phyloP scores from a whole-genome alignment of 192 early-diverging fungal genomes.

The Coemansia sp. region DNA sequence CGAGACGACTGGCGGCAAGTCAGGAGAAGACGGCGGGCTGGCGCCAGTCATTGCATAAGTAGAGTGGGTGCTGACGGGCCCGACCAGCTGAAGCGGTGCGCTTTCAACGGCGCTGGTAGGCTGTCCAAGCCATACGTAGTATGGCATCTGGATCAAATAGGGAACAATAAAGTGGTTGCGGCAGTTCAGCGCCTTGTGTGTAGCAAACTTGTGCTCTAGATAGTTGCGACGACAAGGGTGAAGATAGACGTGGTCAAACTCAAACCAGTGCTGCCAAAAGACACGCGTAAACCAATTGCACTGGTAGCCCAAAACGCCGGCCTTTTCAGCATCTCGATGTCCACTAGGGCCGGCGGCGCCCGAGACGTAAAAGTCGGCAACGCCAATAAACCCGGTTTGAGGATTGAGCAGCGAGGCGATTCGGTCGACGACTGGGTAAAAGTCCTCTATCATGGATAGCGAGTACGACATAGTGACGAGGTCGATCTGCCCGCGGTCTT shows the following conservation, averaged over 20 bases:
- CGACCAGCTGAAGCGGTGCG: neutral
- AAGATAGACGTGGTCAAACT: slow-evolving; percentile 79
- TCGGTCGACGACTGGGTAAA: slow-evolving; percentile 68
- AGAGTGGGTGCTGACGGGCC: neutral
- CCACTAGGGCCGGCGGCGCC: neutral
- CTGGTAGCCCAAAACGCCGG: slow-evolving; percentile 61
- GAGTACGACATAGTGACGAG: slow-evolving; percentile 88
- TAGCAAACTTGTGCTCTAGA: slow-evolving; percentile 78
- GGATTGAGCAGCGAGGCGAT: slow-evolving; percentile 60
- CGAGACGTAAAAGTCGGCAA: slow-evolving; percentile 81
- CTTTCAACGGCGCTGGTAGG: slow-evolving; percentile 11
- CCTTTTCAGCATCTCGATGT: slow-evolving; percentile 3
- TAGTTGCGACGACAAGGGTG: slow-evolving; percentile 78
- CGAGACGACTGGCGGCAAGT: neutral
- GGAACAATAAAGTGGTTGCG: slow-evolving; percentile 75
- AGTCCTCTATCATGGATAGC: slow-evolving; percentile 82
- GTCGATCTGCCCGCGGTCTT: slow-evolving; percentile 57
- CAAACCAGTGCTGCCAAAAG: slow-evolving; percentile 91
- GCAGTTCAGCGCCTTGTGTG: slow-evolving; percentile 70
- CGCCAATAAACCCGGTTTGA: slow-evolving; percentile 68
- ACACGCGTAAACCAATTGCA: slow-evolving; percentile 76
- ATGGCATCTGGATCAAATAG: slow-evolving; percentile 74
- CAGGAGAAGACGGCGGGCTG: neutral
- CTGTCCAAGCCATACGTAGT: slow-evolving; percentile 82
- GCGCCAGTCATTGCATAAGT: neutral